These are phyloP conservation scores for Teratosphaeriaceae sp. DNA, from an alignment of 2,329 filamentous ascomycete species.

Conservation along the genomic window DNA sequence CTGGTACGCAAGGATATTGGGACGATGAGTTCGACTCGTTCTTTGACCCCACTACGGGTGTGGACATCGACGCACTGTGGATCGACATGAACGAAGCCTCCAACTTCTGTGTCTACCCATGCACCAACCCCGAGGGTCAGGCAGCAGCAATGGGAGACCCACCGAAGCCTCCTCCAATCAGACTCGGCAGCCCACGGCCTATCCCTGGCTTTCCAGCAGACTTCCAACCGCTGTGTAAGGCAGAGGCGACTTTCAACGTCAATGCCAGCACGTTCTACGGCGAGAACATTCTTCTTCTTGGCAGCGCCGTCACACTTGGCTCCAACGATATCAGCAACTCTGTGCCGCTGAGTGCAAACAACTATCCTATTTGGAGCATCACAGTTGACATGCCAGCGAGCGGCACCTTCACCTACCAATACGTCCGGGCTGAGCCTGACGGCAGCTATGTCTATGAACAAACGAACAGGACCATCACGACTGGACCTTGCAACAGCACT, in stretches of 20 bases:
- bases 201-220: slow-evolving; percentile 62
- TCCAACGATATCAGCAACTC: slow-evolving; percentile 20
- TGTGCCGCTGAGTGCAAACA: slow-evolving; percentile 23
- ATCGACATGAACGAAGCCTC: slow-evolving; percentile 62
- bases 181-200: slow-evolving; percentile 52
- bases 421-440: slow-evolving; percentile 25
- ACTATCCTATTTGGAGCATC: slow-evolving; percentile 30
- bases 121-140: slow-evolving; percentile 31
- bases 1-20: slow-evolving; percentile 61
- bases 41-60: slow-evolving; percentile 56
- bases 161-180: slow-evolving; percentile 56
- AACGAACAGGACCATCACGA: slow-evolving; percentile 26
- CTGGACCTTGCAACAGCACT: slow-evolving; percentile 25
- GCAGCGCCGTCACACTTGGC: slow-evolving; percentile 28
- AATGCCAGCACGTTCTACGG: slow-evolving; percentile 28
- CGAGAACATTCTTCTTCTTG: slow-evolving; percentile 30
- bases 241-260: slow-evolving; percentile 28
- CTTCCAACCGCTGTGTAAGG: slow-evolving; percentile 53
- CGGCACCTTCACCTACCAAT: slow-evolving; percentile 26
- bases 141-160: slow-evolving; percentile 44
- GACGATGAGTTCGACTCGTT: slow-evolving; percentile 59
- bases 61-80: slow-evolving; percentile 67
- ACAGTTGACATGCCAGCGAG: slow-evolving; percentile 28
- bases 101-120: slow-evolving; percentile 46
- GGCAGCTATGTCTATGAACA: slow-evolving; percentile 28